phyloP scores from a whole-genome alignment of 2,329 filamentous ascomycete genomes.

The Colletotrichum graminicola region DNA sequence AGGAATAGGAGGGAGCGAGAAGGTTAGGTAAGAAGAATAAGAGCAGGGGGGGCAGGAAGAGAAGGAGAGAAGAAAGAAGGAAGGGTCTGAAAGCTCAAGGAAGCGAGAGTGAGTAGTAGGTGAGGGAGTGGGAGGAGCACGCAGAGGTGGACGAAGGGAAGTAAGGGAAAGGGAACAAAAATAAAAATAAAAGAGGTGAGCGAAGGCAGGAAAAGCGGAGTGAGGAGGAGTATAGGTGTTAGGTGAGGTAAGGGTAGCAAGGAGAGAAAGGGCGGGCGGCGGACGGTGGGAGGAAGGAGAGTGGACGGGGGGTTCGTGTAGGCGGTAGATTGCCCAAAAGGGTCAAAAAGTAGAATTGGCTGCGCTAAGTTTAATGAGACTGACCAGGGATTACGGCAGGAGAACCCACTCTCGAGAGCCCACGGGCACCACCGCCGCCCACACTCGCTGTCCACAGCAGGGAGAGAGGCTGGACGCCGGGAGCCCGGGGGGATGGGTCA shows the following conservation, averaged over 20 bases:
- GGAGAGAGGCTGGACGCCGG: slow-evolving; percentile 19
- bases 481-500: slow-evolving; percentile 43
- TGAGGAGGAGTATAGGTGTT: slow-evolving; percentile 20
- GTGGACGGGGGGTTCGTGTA: slow-evolving; percentile 46
- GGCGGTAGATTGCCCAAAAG: slow-evolving; percentile 54
- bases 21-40: slow-evolving; percentile 46
- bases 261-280: slow-evolving; percentile 28
- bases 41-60: slow-evolving; percentile 44
- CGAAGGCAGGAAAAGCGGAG: slow-evolving; percentile 34
- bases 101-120: slow-evolving; percentile 45
- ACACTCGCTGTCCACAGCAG: neutral
- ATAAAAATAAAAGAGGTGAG: slow-evolving; percentile 45
- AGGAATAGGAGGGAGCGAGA: slow-evolving; percentile 45
- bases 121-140: slow-evolving; percentile 24
- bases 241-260: slow-evolving; percentile 32
- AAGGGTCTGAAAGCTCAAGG: slow-evolving; percentile 50
- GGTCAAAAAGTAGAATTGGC: slow-evolving; percentile 51
- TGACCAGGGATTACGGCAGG: slow-evolving; percentile 46
- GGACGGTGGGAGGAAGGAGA: slow-evolving; percentile 40
- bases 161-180: slow-evolving; percentile 1
- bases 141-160: slow-evolving; percentile 14
- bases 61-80: slow-evolving; percentile 49
- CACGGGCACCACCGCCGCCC: slow-evolving; percentile 18
- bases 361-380: slow-evolving; percentile 59
- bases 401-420: slow-evolving; percentile 30